These are phyloP conservation scores for Ramicandelaber brevisporus DNA, from an alignment of 192 early-diverging fungal species.

Conservation along the genomic window DNA sequence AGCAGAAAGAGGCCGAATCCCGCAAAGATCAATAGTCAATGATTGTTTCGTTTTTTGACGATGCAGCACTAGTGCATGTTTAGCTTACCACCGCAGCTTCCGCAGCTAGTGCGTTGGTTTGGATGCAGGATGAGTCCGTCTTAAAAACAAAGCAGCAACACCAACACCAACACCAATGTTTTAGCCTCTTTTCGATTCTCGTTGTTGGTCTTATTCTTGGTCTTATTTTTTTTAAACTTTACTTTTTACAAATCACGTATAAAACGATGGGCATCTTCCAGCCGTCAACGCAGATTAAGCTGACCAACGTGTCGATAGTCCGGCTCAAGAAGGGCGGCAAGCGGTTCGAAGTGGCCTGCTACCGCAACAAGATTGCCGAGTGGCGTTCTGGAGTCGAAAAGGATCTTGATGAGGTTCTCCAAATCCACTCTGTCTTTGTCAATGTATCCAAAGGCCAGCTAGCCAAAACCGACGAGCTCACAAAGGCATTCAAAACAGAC, in stretches of 20 bases:
- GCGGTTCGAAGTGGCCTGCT: slow-evolving; percentile 95
- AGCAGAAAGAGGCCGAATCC: too few species aligned
- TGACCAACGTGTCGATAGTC: slow-evolving; percentile 94
- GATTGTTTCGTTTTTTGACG: too few species aligned
- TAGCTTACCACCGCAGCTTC: too few species aligned
- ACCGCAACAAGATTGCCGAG: slow-evolving; percentile 96
- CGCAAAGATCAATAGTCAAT: too few species aligned
- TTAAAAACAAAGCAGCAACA: too few species aligned
- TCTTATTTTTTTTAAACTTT: background rate
- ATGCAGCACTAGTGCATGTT: too few species aligned
- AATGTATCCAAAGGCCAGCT: slow-evolving; percentile 96
- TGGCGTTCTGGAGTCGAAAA: slow-evolving; percentile 86
- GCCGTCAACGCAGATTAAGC: slow-evolving; percentile 21
- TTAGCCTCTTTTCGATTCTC: too few species aligned
- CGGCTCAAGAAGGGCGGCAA: slow-evolving; percentile 89
- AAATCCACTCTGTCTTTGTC: slow-evolving; percentile 75
- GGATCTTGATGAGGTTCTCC: slow-evolving; percentile 88
- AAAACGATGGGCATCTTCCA: slow-evolving; percentile 21
- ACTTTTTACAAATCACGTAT: slow-evolving; percentile 5
- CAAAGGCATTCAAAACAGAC: slow-evolving; percentile 70
- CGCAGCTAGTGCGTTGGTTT: too few species aligned
- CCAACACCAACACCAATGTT: too few species aligned
- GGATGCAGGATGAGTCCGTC: too few species aligned
- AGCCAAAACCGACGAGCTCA: slow-evolving; percentile 67
- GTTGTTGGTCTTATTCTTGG: too few species aligned